Percentiles rank a stretch among this genome's conserved stretches.
Evolutionary conservation across 2,329 filamentous ascomycete species (phyloP).

Genomic region (Erysiphe pulchra): DNA sequence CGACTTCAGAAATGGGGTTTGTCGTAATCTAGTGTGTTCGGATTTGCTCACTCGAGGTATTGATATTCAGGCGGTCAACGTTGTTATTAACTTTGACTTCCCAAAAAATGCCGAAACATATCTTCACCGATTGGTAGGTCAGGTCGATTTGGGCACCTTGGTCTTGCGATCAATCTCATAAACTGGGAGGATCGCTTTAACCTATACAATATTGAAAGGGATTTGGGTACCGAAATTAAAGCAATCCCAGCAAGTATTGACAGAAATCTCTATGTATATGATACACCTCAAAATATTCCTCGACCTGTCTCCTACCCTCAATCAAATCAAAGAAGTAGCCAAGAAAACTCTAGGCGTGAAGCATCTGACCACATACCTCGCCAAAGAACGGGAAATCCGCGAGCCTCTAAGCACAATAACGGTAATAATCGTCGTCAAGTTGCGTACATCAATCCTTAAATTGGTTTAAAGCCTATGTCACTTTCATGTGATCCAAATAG

Average conservation of each 20-base stretch:
- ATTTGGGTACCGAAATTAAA: conserved; percentile 89
- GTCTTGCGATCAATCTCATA: conserved; percentile 95
- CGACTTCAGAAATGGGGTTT: conserved; percentile 94
- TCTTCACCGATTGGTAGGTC: conserved; percentile 95
- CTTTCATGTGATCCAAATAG: too few species aligned
- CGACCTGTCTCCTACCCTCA: conserved; percentile 37
- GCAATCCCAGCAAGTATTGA: conserved; percentile 88
- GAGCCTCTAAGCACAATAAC: too few species aligned
- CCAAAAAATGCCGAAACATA: conserved; percentile 99
- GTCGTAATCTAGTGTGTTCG: conserved; percentile 93
- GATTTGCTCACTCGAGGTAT: conserved; percentile 95
- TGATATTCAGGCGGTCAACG: conserved; percentile 96
- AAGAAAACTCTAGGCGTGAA: conserved; percentile 1
- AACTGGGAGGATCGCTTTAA: conserved; percentile 99
- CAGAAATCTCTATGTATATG: conserved; percentile 96
- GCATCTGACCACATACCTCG: conserved; percentile 1
- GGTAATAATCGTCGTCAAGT: too few species aligned
- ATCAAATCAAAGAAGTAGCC: conserved; percentile 13
- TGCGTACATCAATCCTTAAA: too few species aligned
- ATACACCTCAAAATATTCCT: conserved; percentile 83
- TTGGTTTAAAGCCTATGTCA: too few species aligned
- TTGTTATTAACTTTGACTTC: conserved; percentile 99
- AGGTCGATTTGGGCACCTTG: conserved; percentile 86
- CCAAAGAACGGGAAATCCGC: conserved; percentile 4
- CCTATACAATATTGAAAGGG: conserved; percentile 93